Evolutionary conservation across 2,329 filamentous ascomycete genomes (phyloP), one percentile per base, ranked within the genome.

Genomic region (Sclerotinia borealis): DNA sequence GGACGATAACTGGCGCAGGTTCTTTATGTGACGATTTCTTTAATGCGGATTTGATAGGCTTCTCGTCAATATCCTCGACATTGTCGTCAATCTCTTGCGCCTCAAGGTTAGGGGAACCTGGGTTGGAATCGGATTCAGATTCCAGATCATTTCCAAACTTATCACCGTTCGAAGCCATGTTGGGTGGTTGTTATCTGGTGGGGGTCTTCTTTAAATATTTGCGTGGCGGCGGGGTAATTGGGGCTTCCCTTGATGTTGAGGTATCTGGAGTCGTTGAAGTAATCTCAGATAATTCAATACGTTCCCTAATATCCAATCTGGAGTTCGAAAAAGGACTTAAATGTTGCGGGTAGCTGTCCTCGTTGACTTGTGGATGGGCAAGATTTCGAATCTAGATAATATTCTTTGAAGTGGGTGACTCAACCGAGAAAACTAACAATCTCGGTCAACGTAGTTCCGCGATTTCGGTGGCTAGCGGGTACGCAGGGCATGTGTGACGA

Each of bases 41-140:
- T 78, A 98, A 80, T 31, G 91, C 87, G 51, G 93, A 91, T 84
- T 96, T 96, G 74, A 87, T 78, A 63, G 85, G 84, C 82, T 90
- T 87, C 72, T 87, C 81, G 43, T 78, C 75, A 55, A 78, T 73
- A 61, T 85, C 82, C 68, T 88, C 83, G 69, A 80, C 78, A 66
- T 80, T 80, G 59, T 84, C 83, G 65, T 85, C 80, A 65, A 84
- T 79, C 69, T 83, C 77, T 67, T 86, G 81, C 68, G 85, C 75
- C 27, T 72, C 68, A 41, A 73, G 65, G 29, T 65, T 66, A 55
- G 82, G 81, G 56, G 86, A 89, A 75, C 91, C 90, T 74, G 78
- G 76, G 65, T 79, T 84, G 63, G 72, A 73, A 52, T 73, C 72
- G 59, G 84, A 86, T 70, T 91, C 89, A 68, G 88, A 89, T 74